Evolutionary conservation across 306 rosid species (phyloP).

Genomic region (Vicia faba): DNA sequence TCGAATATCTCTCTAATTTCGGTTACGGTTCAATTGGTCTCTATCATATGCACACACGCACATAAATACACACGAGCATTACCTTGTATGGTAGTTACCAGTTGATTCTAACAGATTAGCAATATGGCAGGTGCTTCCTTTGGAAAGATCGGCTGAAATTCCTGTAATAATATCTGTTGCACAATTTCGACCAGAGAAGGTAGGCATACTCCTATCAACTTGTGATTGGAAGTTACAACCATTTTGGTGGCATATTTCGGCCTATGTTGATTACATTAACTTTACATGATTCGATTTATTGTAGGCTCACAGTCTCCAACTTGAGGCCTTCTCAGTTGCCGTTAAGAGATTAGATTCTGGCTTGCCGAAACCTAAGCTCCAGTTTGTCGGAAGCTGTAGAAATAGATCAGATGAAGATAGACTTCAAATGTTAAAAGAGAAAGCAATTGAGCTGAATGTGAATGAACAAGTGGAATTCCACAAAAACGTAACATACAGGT

Average conservation of each 20-base stretch:
- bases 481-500: conserved; percentile 83
- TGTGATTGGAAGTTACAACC: conserved; percentile 51
- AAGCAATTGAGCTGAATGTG: conserved; percentile 70
- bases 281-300: conserved; percentile 41
- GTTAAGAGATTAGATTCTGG: conserved; percentile 58
- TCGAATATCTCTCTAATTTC: too few species aligned
- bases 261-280: conserved; percentile 38
- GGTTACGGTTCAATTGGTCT: too few species aligned
- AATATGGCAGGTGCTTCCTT: conserved; percentile 73
- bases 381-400: conserved; percentile 93
- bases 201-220: conserved; percentile 59
- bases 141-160: conserved; percentile 63
- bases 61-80: background rate
- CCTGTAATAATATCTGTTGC: conserved; percentile 83
- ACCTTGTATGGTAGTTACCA: conserved; percentile 22
- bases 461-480: conserved; percentile 75
- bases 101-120: conserved; percentile 40
- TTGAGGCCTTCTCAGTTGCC: conserved; percentile 87
- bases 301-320: conserved; percentile 93
- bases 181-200: conserved; percentile 99
- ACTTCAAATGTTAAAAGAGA: conserved; percentile 62
- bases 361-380: conserved; percentile 74
- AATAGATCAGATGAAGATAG: conserved; percentile 84
- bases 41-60: background rate
- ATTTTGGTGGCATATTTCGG: conserved; percentile 45